phyloP scores from a whole-genome alignment of 2,329 filamentous ascomycete species.

The Huntiella savannae region DNA sequence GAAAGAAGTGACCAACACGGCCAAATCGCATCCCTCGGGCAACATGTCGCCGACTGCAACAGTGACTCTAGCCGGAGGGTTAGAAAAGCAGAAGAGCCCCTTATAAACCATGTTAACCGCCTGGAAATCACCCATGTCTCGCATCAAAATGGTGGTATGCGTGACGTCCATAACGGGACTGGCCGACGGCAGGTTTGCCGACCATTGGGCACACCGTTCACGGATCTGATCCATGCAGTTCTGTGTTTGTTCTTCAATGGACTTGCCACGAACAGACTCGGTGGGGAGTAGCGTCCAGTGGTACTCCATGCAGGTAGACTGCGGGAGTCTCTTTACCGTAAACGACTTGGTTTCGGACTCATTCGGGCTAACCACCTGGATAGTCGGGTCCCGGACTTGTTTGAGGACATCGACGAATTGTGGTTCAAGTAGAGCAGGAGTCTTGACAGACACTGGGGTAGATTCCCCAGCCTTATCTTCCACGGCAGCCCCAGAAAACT shows the following conservation, averaged over 20 bases:
- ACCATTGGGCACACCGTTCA: constrained; percentile 19
- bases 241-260: constrained; percentile 29
- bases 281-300: constrained; percentile 24
- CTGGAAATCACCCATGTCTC: constrained; percentile 62
- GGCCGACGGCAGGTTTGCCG: constrained; percentile 14
- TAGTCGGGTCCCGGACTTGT: constrained; percentile 13
- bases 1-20: constrained; percentile 35
- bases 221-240: constrained; percentile 28
- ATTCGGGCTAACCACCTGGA: constrained; percentile 1
- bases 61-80: constrained; percentile 71
- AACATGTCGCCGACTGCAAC: constrained; percentile 55
- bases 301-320: constrained; percentile 9
- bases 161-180: constrained; percentile 26
- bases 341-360: constrained; percentile 5
- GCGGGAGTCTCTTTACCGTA: constrained; percentile 10
- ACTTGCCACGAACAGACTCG: constrained; percentile 12
- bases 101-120: constrained; percentile 59
- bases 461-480: constrained; percentile 20
- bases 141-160: constrained; percentile 48
- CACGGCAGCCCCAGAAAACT: constrained; percentile 37
- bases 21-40: constrained; percentile 36
- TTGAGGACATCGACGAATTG: constrained; percentile 30
- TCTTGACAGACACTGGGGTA: constrained; percentile 21
- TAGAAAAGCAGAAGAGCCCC: constrained; percentile 53
- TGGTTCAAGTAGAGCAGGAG: constrained; percentile 48